Evolutionary conservation across 345 rosid species (phyloP), one percentile per base, ranked within the genome.

Genomic region (Sonneratia caseolaris): DNA sequence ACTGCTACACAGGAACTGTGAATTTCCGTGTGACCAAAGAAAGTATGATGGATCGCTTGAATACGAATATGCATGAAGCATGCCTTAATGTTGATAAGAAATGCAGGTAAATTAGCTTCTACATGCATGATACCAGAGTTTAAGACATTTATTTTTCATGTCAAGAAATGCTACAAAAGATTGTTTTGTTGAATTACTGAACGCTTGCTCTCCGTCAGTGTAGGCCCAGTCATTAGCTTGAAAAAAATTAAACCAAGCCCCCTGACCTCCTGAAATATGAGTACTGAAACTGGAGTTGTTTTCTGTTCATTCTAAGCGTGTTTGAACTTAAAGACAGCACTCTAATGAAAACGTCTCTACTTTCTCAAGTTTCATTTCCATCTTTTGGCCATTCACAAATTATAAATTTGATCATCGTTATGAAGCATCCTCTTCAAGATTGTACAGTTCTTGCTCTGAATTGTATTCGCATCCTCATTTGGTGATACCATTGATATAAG

Each of bases 41-140:
- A 79, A 88, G 91, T 71, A 74, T 93, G 84, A 83, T 75, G 83
- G 98, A 93, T 62, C 87, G 94, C 68, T 72, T 93, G 74, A 78
- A 73, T 67, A 88, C 87, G 61, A 81, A 91, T 79, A 85, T 85
- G 83, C 89, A 75, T 73, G 79, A 83, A 78, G 86, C 86, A 57
- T 89, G 96, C 72, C 84, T 84, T 71, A 70, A 75, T 68, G 87
- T 91, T 68, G 86, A 78, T 59, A 81, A 74, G 78, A 84, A 81
- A 24, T 86, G 96, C 94, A 86, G 91, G 96, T 90, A 56, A 27
- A 13, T 76, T 74, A 66, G 6, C 24, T 9, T 47, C 24, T 42
- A 24, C 6, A 5, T 43, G 22, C 24, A 7, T 61, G 45, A 42
- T 47, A 51, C 66, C 35, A 35, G 32, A 12, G 45, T 42, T 51